Base-by-base conservation (phyloP, 129 eudicot genomes). In the Apium graveolens region DNA sequence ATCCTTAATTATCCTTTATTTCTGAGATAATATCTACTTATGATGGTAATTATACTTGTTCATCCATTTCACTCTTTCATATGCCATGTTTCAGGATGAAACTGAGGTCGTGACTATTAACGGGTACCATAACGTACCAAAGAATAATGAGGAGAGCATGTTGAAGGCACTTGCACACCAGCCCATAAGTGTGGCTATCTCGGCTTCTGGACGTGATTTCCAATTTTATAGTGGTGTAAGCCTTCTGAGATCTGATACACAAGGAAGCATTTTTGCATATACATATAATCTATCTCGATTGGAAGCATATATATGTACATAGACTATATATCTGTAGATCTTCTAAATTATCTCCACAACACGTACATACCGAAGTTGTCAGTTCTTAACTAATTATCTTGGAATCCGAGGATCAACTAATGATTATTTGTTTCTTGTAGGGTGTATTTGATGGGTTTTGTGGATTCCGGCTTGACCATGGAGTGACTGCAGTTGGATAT, bases 221-320 rank as follows among this genome's bases (percentile, higher is more conserved):
- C 98, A 91, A 68, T 94, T 94, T 83, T 94, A 94, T 80, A 88
- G 89, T 37, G 98, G 97, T 90, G 97, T 94, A 89, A 75, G 93
- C 65, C 69, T 80, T 39, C 21, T n/a, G 39, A 41, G 17, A 72
- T 11, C 31, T 39, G 32, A 72, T 72, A 42, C 17, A 42, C 11
- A 24, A 29, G 38, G 37, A 65, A 65, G 66, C 63, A 62, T 26
- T 39, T n/a, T n/a, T n/a, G 5, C 5, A 5, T 5, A 53, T 26
- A 53, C 21, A 57, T 48, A 55, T 57, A n/a, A 21, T 53, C 63
- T 53, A 53, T 27, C 63, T 21, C 24, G n/a, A 72, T 29, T n/a
- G 21, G 37, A 65, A 65, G 66, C 31, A 65, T 66, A 31, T 16
- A 13, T 63, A 31, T 29, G 11, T 35, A 35, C 20, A 62, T 69